Evolutionary conservation across 805 yeast species (phyloP).

Genomic region (Saturnispora zaruensis): DNA sequence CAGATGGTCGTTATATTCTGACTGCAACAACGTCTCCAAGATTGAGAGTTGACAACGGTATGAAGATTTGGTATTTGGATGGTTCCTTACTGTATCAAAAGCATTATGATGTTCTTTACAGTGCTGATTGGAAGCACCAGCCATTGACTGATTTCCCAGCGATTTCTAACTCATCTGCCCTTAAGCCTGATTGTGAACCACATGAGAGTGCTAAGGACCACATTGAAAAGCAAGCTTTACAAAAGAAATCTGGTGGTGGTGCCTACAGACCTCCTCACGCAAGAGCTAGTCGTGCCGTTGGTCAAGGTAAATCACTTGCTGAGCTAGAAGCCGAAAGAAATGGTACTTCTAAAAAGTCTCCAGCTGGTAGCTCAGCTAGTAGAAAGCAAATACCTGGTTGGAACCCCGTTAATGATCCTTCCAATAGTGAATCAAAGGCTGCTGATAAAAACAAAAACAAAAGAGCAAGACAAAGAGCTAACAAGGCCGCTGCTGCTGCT

Average conservation of each 20-base stretch:
- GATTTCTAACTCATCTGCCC: constrained; percentile 35
- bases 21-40: constrained; percentile 98
- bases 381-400: constrained; percentile 17
- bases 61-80: constrained; percentile 84
- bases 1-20: constrained; percentile 86
- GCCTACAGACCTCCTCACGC: constrained; percentile 98
- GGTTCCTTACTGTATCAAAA: constrained; percentile 73
- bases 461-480: constrained; percentile 62
- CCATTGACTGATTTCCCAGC: constrained; percentile 46
- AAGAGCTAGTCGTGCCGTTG: constrained; percentile 38
- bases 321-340: constrained; percentile 41
- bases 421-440: constrained; percentile 36
- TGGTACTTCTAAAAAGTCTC: constrained; percentile 6
- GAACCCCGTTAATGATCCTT: constrained; percentile 20
- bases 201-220: constrained; percentile 64
- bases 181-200: constrained; percentile 45
- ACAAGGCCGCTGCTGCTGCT: constrained; percentile 33
- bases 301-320: constrained; percentile 42
- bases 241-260: constrained; percentile 12
- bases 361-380: constrained; percentile 4
- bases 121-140: constrained; percentile 80
- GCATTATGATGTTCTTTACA: constrained; percentile 73
- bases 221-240: constrained; percentile 33
- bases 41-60: constrained; percentile 92
- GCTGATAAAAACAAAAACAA: constrained; percentile 58